These are phyloP conservation scores for Rutidosis leptorrhynchoides DNA, from an alignment of 129 eudicot species.

Conservation along the genomic window DNA sequence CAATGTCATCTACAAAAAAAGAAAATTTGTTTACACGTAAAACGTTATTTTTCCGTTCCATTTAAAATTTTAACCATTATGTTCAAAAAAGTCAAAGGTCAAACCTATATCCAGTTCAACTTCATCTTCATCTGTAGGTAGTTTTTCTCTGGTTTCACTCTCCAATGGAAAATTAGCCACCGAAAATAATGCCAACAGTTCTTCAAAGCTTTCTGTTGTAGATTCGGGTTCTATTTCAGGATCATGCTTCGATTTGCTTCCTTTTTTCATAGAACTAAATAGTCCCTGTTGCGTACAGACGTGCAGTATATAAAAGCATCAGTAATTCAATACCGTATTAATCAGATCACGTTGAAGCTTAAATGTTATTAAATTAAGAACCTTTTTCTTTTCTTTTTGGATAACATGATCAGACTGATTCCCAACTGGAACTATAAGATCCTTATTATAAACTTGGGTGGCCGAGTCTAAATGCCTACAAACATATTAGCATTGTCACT, in stretches of 20 bases:
- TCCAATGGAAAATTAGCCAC: slow-evolving; percentile 55
- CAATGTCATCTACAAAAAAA: slow-evolving; percentile 71
- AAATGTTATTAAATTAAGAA: slow-evolving; percentile 17
- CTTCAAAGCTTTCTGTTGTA: slow-evolving; percentile 51
- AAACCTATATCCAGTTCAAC: slow-evolving; percentile 76
- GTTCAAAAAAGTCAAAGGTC: slow-evolving; percentile 19
- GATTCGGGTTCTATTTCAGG: slow-evolving; percentile 44
- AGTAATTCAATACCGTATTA: slow-evolving; percentile 13
- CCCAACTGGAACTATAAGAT: slow-evolving; percentile 45
- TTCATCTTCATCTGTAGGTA: slow-evolving; percentile 41
- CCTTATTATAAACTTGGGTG: slow-evolving; percentile 53
- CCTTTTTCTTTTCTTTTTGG: slow-evolving; percentile 94
- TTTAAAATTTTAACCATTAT: not conserved
- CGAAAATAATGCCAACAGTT: slow-evolving; percentile 55
- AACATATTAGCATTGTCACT: slow-evolving; percentile 9
- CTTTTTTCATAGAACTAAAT: slow-evolving; percentile 64
- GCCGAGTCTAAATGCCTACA: slow-evolving; percentile 65
- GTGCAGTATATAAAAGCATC: slow-evolving; percentile 18
- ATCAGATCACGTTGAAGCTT: not conserved
- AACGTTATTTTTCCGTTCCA: not conserved
- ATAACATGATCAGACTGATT: slow-evolving; percentile 32
- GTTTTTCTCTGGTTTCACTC: slow-evolving; percentile 41
- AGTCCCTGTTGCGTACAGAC: slow-evolving; percentile 56
- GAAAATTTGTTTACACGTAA: slow-evolving; percentile 14
- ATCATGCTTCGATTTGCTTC: slow-evolving; percentile 54